phyloP scores from a whole-genome alignment of 140 eudicot genomes.

The Stevia rebaudiana region DNA sequence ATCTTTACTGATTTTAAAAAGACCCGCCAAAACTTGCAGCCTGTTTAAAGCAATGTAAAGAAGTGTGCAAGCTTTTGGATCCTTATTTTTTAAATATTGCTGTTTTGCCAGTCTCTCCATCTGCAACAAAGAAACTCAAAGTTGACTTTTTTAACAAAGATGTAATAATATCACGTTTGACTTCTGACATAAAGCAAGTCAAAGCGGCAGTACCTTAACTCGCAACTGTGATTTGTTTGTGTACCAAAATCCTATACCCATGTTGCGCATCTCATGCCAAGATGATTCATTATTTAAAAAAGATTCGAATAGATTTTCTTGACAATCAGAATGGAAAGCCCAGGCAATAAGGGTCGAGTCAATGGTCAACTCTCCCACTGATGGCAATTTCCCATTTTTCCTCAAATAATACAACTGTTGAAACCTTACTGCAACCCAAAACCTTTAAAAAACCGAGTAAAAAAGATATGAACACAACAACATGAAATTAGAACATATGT shows the following conservation, averaged over 20 bases:
- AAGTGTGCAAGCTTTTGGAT: slow-evolving; percentile 92
- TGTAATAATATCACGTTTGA: slow-evolving; percentile 7
- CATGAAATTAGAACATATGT: background rate
- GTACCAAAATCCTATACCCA: slow-evolving; percentile 94
- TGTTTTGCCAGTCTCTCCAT: slow-evolving; percentile 94
- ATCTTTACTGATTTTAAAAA: slow-evolving; percentile 84
- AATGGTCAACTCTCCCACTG: slow-evolving; percentile 48
- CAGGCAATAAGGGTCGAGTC: slow-evolving; percentile 59
- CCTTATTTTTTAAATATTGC: slow-evolving; percentile 67
- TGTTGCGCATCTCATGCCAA: slow-evolving; percentile 88
- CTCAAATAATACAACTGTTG: slow-evolving; percentile 57
- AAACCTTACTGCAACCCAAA: slow-evolving; percentile 86
- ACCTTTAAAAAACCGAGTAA: slow-evolving; percentile 34
- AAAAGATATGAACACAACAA: slow-evolving; percentile 6
- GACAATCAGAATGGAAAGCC: slow-evolving; percentile 99
- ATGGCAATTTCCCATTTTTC: slow-evolving; percentile 54
- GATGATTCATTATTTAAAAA: slow-evolving; percentile 60
- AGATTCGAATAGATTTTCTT: slow-evolving; percentile 63
- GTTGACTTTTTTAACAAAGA: background rate
- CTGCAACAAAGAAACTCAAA: slow-evolving; percentile 35
- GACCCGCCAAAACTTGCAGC: slow-evolving; percentile 93
- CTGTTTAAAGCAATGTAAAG: slow-evolving; percentile 87
- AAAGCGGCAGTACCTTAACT: slow-evolving; percentile 54
- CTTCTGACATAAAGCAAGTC: background rate
- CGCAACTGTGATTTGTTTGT: slow-evolving; percentile 64